A percentile compares a stretch with the other conserved stretches of the same genome.
These are phyloP conservation scores for Penicillium sp. DNA, from an alignment of 2,329 filamentous ascomycete genomes.

Conservation along the genomic window DNA sequence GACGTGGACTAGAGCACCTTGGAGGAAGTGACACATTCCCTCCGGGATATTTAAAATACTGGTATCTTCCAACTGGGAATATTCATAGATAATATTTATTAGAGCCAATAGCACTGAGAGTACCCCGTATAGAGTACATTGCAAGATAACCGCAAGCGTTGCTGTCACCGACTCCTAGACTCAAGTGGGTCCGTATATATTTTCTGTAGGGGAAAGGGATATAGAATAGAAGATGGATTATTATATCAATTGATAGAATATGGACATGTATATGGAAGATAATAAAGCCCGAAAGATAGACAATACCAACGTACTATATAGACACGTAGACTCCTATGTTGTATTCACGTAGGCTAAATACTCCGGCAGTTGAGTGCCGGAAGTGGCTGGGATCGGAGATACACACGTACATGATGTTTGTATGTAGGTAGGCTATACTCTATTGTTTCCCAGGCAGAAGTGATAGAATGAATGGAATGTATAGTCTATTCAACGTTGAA, in stretches of 20 bases:
- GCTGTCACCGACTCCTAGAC: not conserved
- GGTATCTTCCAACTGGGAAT: not conserved
- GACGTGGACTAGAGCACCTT: not conserved
- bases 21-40: not conserved
- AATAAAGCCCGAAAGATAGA: not conserved
- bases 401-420: not conserved
- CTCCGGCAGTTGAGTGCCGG: not conserved
- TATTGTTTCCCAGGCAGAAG: not conserved
- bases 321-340: not conserved
- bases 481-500: not conserved
- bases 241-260: not conserved
- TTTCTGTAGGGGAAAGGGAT: not conserved
- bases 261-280: not conserved
- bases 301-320: not conserved
- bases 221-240: not conserved
- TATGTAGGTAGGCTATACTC: not conserved
- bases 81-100: not conserved
- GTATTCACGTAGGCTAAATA: not conserved
- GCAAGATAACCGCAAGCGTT: not conserved
- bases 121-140: not conserved
- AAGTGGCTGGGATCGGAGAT: constrained; percentile 7
- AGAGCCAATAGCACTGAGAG: not conserved
- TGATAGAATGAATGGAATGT: not conserved
- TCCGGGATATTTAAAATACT: no score
- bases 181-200: constrained; percentile 3